Evolutionary conservation across 768 basidiomycete species (phyloP).

Genomic region (Epithele typhae): DNA sequence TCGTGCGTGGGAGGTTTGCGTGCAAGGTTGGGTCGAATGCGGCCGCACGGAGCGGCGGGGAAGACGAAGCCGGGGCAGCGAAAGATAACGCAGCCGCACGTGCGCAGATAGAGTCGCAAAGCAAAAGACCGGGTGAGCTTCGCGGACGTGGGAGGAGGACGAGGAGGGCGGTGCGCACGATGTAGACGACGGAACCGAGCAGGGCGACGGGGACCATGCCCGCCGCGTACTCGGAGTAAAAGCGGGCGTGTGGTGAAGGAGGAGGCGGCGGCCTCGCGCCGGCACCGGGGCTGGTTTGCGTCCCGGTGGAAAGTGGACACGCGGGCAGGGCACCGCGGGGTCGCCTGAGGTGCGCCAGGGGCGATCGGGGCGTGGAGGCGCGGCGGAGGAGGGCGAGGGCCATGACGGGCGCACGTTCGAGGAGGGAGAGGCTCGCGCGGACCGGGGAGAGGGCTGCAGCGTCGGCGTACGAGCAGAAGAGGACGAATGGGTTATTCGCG

Average conservation of each 20-base stretch:
- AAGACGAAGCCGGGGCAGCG: constrained; percentile 1
- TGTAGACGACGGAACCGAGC: constrained; percentile 74
- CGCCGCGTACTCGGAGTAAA: constrained; percentile 68
- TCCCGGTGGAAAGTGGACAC: constrained; percentile 1
- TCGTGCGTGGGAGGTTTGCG: background rate
- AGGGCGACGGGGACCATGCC: constrained; percentile 77
- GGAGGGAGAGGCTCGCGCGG: background rate
- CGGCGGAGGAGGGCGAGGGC: background rate
- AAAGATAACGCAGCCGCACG: no score
- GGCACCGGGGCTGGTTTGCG: background rate
- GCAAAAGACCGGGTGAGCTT: constrained; percentile 1
- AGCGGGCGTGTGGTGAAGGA: constrained; percentile 43
- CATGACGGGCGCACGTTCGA: background rate
- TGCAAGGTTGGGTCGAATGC: constrained; percentile 1
- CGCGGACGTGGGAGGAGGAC: background rate
- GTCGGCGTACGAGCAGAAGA: no score
- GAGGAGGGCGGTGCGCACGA: constrained; percentile 41
- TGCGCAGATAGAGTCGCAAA: no score
- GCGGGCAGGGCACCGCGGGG: constrained; percentile 1
- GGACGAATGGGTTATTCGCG: no score
- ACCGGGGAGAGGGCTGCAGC: no score
- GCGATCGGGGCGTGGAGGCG: background rate
- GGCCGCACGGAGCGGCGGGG: no score
- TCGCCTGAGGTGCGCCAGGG: constrained; percentile 4
- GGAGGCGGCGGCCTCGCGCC: background rate